Percentiles rank a stretch among this genome's conserved stretches.
These are phyloP conservation scores for Umbellularia californica DNA, from an alignment of 164 flowering plant species.

Conservation along the genomic window DNA sequence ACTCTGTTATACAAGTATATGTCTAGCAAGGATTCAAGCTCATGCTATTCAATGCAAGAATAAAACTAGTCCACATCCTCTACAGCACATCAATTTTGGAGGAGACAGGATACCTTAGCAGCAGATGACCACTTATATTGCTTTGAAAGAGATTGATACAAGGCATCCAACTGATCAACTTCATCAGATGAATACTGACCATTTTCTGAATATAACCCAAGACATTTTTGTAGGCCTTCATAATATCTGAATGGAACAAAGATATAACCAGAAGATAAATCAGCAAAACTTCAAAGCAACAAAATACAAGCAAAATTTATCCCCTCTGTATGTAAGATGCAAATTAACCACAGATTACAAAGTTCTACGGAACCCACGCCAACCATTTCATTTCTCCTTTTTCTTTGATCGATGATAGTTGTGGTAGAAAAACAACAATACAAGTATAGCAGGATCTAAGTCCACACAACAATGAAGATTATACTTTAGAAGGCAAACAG, in stretches of 20 bases:
- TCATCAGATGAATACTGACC: slow-evolving; percentile 59
- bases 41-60: background rate
- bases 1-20: background rate
- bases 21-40: background rate
- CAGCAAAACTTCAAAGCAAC: background rate
- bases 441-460: too few species aligned
- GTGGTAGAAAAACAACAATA: too few species aligned
- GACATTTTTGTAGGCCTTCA: slow-evolving; percentile 90
- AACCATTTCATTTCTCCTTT: too few species aligned
- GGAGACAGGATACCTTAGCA: slow-evolving; percentile 60
- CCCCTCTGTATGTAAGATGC: background rate
- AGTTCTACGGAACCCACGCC: too few species aligned
- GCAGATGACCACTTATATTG: slow-evolving; percentile 92
- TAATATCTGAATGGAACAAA: slow-evolving; percentile 52
- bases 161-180: slow-evolving; percentile 53
- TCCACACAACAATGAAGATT: too few species aligned
- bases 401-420: too few species aligned
- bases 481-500: too few species aligned
- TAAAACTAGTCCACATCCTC: background rate
- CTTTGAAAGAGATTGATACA: slow-evolving; percentile 68
- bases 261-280: background rate
- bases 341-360: background rate
- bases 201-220: slow-evolving; percentile 55
- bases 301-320: background rate
- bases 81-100: background rate